Base-by-base conservation (phyloP, 2,329 filamentous ascomycete genomes). In the Alternaria infectoria region DNA sequence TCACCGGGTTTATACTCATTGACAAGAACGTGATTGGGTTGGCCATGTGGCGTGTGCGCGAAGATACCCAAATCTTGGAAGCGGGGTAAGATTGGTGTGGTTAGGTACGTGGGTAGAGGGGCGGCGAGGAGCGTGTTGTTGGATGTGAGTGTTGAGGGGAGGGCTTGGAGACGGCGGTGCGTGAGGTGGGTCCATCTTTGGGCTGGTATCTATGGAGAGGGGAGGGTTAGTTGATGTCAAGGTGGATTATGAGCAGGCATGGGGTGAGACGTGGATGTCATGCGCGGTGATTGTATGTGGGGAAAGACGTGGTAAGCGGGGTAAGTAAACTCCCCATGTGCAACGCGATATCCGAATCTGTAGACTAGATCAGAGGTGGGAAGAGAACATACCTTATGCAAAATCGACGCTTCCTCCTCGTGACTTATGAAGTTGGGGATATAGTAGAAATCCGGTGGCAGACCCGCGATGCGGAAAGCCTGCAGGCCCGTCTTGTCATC, bases 1-100 rank as follows among this genome's bases (percentile, higher is more conserved):
- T 97, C 88, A 2, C 92, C 93, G 0, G 92, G 89, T 2, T 86
- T 85, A 79, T 98, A 99, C 79, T 97, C 94, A 75, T 99, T 99
- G 71, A 98, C 89, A 40, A 98, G 85, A 49, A 97, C 93, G 81
- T 98, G 96, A 73, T 98, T 99, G 3, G 95, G 93, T 5, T 83
- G 85, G 17, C 83, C 73, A 75, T 98, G 94, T 6, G 92, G 92
- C 54, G 93, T 92, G 19, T 84, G 77, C 3, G 77, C 65, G 74
- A 90, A 91, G 12, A 90, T 81, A 5, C 80, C 80, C 0, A 86
- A 72, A 2, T 73, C 67, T 21, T 81, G 68, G 64, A 85, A 81
- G 36, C 87, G 90, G 4, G 87, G 80, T 54, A 96, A 81, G 50
- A 97, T 83, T 3, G 93, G 93, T 8, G 86, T 82, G 36, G 85